Conservation (phyloP, 1,284 basidiomycete species). For the Schizophyllum commune region DNA sequence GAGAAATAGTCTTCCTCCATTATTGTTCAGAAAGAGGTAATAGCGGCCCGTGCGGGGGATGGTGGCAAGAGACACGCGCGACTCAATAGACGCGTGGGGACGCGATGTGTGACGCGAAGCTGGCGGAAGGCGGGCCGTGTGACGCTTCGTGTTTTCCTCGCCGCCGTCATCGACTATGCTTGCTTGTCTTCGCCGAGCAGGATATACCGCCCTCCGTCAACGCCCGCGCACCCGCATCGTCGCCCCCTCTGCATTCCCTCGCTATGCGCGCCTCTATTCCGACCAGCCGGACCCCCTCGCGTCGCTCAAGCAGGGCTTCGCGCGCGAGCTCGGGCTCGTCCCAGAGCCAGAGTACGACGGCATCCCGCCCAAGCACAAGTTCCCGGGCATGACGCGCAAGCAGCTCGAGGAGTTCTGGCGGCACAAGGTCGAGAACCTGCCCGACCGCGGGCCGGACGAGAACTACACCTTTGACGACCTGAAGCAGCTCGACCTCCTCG, state of each 20-base stretch:
- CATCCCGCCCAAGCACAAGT: background rate
- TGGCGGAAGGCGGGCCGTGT: background rate
- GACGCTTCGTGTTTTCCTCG: background rate
- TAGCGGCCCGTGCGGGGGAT: background rate
- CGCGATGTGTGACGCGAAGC: background rate
- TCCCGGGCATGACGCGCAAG: background rate
- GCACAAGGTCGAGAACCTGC: background rate
- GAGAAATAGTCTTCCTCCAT: slow-evolving; percentile 80
- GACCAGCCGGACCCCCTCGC: background rate
- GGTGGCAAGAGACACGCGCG: background rate
- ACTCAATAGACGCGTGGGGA: background rate
- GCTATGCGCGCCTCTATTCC: background rate
- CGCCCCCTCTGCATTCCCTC: background rate
- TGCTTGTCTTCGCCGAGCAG: background rate
- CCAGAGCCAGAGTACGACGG: background rate
- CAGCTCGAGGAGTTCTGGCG: background rate
- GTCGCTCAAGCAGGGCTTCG: background rate
- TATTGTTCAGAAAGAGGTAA: background rate
- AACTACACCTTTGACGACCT: background rate
- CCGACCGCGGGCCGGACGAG: background rate
- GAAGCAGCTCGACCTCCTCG: background rate
- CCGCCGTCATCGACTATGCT: background rate
- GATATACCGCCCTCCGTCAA: background rate
- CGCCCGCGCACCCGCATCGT: background rate
- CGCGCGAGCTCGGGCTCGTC: background rate